Evolutionary conservation across 345 rosid species (phyloP).

Genomic region (Triadica sebifera): DNA sequence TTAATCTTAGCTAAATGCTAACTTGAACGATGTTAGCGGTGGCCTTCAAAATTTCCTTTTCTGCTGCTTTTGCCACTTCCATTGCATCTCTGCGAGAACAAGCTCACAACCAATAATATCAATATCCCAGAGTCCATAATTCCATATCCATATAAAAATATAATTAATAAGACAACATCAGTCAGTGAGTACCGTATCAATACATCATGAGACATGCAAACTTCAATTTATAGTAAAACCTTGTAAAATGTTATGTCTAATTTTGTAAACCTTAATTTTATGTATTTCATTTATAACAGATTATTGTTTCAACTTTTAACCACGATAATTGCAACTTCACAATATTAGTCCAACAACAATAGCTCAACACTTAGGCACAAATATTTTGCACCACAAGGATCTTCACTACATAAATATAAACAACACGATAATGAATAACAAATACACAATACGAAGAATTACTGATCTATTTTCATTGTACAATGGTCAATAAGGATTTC

Average conservation of each 20-base stretch:
- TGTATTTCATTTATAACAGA: no score
- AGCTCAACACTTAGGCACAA: no score
- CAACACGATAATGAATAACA: no score
- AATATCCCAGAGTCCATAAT: no score
- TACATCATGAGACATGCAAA: slow-evolving; percentile 36
- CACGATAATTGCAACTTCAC: no score
- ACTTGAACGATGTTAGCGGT: slow-evolving; percentile 43
- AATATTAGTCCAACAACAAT: no score
- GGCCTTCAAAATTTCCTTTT: slow-evolving; percentile 48
- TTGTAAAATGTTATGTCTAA: slow-evolving; percentile 62
- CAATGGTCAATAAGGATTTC: slow-evolving; percentile 48
- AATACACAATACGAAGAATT: no score
- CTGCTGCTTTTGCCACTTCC: slow-evolving; percentile 55
- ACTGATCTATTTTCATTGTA: no score
- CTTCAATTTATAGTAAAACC: slow-evolving; percentile 55
- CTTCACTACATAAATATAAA: background rate
- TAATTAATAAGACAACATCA: background rate
- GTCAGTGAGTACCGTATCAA: slow-evolving; percentile 24
- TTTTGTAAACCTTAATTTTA: slow-evolving; percentile 60
- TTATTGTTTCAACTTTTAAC: no score
- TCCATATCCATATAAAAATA: background rate
- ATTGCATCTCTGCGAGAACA: slow-evolving; percentile 48
- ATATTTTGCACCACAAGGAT: no score
- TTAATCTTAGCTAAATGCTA: slow-evolving; percentile 52
- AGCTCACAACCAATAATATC: background rate